phyloP scores from a whole-genome alignment of 495 filamentous ascomycete genomes.

The Pseudevernia furfuracea region DNA sequence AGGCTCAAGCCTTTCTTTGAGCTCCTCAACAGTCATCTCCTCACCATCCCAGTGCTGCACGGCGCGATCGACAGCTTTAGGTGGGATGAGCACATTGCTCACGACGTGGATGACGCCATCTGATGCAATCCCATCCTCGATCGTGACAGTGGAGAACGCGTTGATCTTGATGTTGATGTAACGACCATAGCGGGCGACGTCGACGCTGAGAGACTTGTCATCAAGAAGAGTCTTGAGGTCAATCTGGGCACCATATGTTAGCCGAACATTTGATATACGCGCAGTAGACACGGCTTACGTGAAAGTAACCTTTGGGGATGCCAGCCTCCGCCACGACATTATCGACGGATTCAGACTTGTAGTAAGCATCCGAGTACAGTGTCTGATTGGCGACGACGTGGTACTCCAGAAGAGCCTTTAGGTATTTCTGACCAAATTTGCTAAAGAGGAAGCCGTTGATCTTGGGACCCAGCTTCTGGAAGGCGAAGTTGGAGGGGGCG shows the following conservation, averaged over 20 bases:
- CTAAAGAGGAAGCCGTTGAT: slow-evolving; percentile 76
- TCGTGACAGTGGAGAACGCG: slow-evolving; percentile 49
- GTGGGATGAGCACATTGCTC: slow-evolving; percentile 64
- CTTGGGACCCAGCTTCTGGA: slow-evolving; percentile 56
- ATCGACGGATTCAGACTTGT: slow-evolving; percentile 36
- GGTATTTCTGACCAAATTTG: slow-evolving; percentile 55
- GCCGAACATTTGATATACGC: not conserved
- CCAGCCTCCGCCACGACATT: slow-evolving; percentile 10
- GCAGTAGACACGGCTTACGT: slow-evolving; percentile 20
- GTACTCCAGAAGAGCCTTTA: slow-evolving; percentile 69
- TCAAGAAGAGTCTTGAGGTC: slow-evolving; percentile 61
- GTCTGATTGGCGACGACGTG: slow-evolving; percentile 68
- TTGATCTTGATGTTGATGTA: slow-evolving; percentile 64
- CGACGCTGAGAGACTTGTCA: slow-evolving; percentile 52
- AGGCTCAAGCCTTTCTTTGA: slow-evolving; percentile 48
- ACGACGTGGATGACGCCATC: slow-evolving; percentile 77
- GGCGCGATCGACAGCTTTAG: slow-evolving; percentile 42
- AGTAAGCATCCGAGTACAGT: slow-evolving; percentile 74
- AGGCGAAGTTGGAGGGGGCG: slow-evolving; percentile 69
- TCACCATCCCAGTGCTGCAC: slow-evolving; percentile 36
- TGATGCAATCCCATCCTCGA: slow-evolving; percentile 58
- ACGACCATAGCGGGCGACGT: slow-evolving; percentile 55
- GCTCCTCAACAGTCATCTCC: slow-evolving; percentile 56
- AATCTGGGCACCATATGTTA: slow-evolving; percentile 39
- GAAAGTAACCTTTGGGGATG: slow-evolving; percentile 33